Evolutionary conservation across 2,329 filamentous ascomycete genomes (phyloP).

Genomic region (Niveomyces coronatus): DNA sequence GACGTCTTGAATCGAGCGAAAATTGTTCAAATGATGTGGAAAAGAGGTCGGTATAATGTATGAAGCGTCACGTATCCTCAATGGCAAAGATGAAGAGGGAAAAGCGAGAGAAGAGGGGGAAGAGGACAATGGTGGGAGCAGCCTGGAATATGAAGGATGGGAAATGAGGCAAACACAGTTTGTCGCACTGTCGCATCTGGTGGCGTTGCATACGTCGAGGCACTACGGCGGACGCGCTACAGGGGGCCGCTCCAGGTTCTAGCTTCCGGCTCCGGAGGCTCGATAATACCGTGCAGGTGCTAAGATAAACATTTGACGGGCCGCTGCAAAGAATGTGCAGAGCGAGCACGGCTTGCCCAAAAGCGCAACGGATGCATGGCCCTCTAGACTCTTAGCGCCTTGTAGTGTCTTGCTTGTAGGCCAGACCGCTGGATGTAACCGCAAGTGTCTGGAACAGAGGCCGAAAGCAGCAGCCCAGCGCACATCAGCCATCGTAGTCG

Average conservation of each 20-base stretch:
- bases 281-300: neutral
- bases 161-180: slow-evolving; percentile 5
- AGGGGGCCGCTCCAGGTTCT: slow-evolving; percentile 1
- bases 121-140: slow-evolving; percentile 8
- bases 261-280: slow-evolving; percentile 7
- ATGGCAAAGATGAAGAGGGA: slow-evolving; percentile 6
- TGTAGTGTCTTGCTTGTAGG: no score
- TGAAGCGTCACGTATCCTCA: neutral
- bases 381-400: no score
- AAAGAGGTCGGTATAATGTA: neutral
- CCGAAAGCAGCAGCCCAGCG: no score
- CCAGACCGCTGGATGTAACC: no score
- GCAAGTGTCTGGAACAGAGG: no score
- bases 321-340: no score
- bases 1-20: neutral
- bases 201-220: slow-evolving; percentile 11
- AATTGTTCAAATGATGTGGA: neutral
- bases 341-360: neutral
- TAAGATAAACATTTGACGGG: no score
- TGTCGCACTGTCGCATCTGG: slow-evolving; percentile 10
- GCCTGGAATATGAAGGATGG: slow-evolving; percentile 8
- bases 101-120: slow-evolving; percentile 11
- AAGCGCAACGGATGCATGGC: neutral
- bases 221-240: neutral
- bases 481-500: no score